phyloP scores from a whole-genome alignment of 1,284 basidiomycete genomes.

The Trametes sp. region DNA sequence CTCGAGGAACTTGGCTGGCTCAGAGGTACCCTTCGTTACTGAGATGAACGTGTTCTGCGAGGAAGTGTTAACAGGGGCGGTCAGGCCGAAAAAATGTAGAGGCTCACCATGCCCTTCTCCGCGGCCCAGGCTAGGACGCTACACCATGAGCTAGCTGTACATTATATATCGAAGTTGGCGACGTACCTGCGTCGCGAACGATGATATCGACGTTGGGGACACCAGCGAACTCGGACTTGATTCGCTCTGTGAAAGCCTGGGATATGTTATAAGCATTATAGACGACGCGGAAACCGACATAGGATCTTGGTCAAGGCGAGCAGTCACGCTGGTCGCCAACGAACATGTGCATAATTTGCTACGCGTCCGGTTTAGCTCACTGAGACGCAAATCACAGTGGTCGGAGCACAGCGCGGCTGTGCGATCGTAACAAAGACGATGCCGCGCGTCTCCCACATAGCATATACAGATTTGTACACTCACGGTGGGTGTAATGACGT shows the following conservation, averaged over 20 bases:
- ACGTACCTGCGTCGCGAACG: conserved; percentile 76
- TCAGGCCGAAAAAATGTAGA: background rate
- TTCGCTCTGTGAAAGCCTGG: conserved; percentile 70
- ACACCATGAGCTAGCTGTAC: background rate
- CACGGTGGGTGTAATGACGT: conserved; percentile 83
- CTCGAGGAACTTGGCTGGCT: conserved; percentile 89
- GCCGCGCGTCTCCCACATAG: background rate
- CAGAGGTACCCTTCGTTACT: conserved; percentile 82
- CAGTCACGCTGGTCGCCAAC: no score
- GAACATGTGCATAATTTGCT: no score
- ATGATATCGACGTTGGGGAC: conserved; percentile 75
- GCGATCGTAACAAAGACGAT: background rate
- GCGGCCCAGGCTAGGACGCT: conserved; percentile 72
- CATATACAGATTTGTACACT: background rate
- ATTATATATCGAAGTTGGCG: background rate
- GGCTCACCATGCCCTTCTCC: conserved; percentile 81
- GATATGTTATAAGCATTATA: background rate
- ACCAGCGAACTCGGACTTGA: conserved; percentile 71
- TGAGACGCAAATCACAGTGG: no score
- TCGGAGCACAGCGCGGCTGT: no score
- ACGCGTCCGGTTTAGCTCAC: no score
- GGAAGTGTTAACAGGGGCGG: background rate
- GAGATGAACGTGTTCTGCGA: conserved; percentile 85
- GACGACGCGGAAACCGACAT: no score
- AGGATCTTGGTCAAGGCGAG: no score